Conservation (phyloP, 2,329 filamentous ascomycete species). For the Penicillium digitatum region DNA sequence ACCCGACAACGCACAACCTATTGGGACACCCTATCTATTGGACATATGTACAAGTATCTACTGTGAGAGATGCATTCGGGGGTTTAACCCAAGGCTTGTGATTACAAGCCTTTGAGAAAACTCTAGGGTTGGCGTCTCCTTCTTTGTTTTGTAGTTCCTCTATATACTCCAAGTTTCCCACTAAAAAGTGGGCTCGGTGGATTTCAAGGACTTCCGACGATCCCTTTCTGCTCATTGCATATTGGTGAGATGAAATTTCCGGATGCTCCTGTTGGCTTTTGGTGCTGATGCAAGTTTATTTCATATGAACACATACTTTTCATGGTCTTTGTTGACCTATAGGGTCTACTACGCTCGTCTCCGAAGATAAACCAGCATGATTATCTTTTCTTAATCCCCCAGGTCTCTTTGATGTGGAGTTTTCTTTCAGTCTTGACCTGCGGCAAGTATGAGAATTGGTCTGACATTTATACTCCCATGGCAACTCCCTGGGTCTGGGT, state of each 20-base stretch:
- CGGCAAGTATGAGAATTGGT: neutral
- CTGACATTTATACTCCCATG: neutral
- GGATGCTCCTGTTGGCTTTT: neutral
- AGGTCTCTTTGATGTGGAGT: neutral
- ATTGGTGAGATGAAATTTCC: neutral
- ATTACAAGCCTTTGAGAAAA: neutral
- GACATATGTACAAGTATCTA: neutral
- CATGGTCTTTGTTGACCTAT: neutral
- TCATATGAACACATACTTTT: neutral
- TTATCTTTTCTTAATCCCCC: neutral
- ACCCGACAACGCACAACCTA: neutral
- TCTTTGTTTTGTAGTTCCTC: neutral
- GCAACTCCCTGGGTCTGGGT: constrained; percentile 1
- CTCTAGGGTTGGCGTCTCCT: neutral
- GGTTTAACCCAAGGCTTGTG: neutral
- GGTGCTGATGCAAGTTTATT: neutral
- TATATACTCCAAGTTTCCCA: neutral
- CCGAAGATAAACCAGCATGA: neutral
- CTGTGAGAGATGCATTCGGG: neutral
- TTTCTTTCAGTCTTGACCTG: neutral
- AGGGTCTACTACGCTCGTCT: neutral
- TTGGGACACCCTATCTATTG: neutral
- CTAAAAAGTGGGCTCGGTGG: neutral
- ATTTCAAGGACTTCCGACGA: neutral
- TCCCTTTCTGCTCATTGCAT: neutral